Evolutionary conservation across 768 basidiomycete species (phyloP).

Genomic region (Hypholoma fasciculare): DNA sequence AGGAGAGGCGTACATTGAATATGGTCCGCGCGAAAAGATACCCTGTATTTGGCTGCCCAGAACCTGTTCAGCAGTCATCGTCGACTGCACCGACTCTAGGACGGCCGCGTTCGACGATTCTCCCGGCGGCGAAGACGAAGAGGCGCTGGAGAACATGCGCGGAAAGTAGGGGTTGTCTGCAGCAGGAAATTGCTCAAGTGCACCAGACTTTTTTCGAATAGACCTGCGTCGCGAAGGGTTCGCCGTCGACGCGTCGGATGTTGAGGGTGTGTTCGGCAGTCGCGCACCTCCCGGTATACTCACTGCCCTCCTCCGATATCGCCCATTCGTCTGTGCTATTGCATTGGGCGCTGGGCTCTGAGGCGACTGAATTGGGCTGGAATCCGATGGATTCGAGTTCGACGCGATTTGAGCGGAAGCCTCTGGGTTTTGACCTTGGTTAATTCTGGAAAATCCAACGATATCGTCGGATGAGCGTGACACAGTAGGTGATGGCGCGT

Average conservation of each 20-base stretch:
- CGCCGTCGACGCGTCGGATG: background rate
- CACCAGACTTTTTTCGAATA: slow-evolving; percentile 14
- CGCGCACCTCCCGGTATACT: slow-evolving; percentile 4
- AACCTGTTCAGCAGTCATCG: slow-evolving; percentile 18
- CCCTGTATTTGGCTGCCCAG: slow-evolving; percentile 5
- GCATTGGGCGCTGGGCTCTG: background rate
- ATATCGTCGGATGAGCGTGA: slow-evolving; percentile 9
- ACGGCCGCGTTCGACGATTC: background rate
- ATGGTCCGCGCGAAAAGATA: background rate
- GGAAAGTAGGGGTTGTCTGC: slow-evolving; percentile 23
- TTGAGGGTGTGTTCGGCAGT: background rate
- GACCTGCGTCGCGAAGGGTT: slow-evolving; percentile 9
- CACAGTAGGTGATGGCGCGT: background rate
- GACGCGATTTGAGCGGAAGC: background rate
- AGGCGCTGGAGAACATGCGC: slow-evolving; percentile 21
- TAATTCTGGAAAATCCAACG: slow-evolving; percentile 1
- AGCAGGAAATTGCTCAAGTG: slow-evolving; percentile 34
- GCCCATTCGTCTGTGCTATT: background rate
- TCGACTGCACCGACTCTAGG: slow-evolving; percentile 12
- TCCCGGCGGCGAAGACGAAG: background rate
- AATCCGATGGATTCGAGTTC: background rate
- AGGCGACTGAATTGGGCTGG: background rate
- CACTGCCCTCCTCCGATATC: slow-evolving; percentile 4
- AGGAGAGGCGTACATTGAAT: slow-evolving; percentile 6
- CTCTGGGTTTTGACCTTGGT: background rate